Evolutionary conservation across 148 eudicot genomes (phyloP), one percentile per base, ranked within the genome.

Genomic region (Camellia sinensis): DNA sequence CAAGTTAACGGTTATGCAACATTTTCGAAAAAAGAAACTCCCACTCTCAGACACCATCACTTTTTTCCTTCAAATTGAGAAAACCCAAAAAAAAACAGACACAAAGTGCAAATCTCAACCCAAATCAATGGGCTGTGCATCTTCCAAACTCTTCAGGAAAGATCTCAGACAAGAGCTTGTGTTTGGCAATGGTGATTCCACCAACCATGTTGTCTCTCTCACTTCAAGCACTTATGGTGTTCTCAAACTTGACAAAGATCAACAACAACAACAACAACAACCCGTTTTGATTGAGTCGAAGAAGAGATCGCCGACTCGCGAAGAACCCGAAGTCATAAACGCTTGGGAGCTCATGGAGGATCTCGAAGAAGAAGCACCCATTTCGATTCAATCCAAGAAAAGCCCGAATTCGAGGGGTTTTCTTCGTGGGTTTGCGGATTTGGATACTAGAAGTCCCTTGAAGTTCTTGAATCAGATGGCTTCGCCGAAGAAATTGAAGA

Each of bases 261-360:
- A 79, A 3, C 53, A 82, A 14, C 48, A 43, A 22, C 74, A 22
- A 4, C 17, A 56, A 71, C 45, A 68, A 37, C 57, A 76, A 81
- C 37, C 37, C 71, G 75, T 17, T 8, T 15, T 63, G 6, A 76
- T 43, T 18, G 65, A 70, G 17, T 83, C 53, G 29, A 50, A 74
- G 56, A 87, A 89, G 65, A 87, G 76, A 43, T 79, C 89, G 64
- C 87, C 88, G 1, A 40, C 81, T 50, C 74, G 81, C 1, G 89
- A 84, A 44, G 87, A 86, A 62, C 61, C 70, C 15, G 97, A 95
- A 83, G 88, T 89, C 43, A 95, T 95, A 21, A 89, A 95, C 63
- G 84, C 99, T 48, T 89, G 93, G 94, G 99, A 93, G 78, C 85
- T 95, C 4, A 93, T 95, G 99, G 87, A 86, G 56, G 99, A 87